phyloP scores from a whole-genome alignment of 2,329 filamentous ascomycete genomes.

The Chalaropsis thielavioides region DNA sequence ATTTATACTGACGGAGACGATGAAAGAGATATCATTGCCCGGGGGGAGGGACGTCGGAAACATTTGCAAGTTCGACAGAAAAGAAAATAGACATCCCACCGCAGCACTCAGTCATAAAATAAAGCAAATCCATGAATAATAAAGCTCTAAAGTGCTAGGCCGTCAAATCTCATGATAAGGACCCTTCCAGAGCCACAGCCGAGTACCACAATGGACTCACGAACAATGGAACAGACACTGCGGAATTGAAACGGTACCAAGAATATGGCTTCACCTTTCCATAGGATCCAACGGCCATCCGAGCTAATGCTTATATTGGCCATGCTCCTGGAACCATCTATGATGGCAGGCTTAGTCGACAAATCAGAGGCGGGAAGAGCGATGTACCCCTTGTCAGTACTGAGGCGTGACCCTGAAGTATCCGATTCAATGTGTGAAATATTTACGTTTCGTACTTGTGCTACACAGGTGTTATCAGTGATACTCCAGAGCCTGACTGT shows the following conservation, averaged over 20 bases:
- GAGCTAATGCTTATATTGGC: background rate
- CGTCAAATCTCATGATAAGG: background rate
- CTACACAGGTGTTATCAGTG: background rate
- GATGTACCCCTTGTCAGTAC: background rate
- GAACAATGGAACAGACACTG: too few relatives aligned
- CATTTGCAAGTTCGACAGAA: too few relatives aligned
- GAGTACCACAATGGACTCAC: background rate
- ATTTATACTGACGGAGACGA: too few relatives aligned
- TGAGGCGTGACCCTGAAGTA: background rate
- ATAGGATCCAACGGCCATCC: background rate
- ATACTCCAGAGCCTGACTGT: background rate
- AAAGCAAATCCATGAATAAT: too few relatives aligned
- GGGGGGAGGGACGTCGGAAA: too few relatives aligned
- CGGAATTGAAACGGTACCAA: background rate
- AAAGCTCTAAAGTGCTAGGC: background rate
- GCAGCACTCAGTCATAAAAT: background rate
- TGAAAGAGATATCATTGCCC: too few relatives aligned
- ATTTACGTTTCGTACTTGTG: background rate
- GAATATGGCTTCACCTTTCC: background rate
- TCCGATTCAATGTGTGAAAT: background rate
- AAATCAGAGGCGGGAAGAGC: background rate
- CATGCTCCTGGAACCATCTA: too few relatives aligned
- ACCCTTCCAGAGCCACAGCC: background rate
- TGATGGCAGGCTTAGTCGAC: background rate
- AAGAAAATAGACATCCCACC: too few relatives aligned